Base-by-base conservation (phyloP, 2,329 filamentous ascomycete genomes). In the Diaporthe sp. region DNA sequence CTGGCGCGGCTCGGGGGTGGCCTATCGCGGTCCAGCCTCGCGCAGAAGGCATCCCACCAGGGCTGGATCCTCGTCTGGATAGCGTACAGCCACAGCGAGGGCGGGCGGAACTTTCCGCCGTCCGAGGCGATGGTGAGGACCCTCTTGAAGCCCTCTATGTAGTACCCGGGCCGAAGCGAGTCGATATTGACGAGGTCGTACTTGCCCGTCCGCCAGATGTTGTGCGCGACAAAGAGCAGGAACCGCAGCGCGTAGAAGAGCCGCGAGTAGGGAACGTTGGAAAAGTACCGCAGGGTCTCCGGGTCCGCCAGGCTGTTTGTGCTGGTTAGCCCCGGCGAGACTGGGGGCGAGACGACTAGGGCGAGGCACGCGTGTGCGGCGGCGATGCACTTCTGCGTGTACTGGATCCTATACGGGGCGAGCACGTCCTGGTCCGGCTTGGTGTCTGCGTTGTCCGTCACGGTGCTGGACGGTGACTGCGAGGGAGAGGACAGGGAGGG, bases 81-180 rank as follows among this genome's bases (percentile, higher is more conserved):
- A 37, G 74, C 74, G 51, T 75, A 71, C 7, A 75, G 58, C 74
- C 74, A 75, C 27, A 75, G 30, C 15, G 65, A 55, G n/a, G 74
- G 63, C n/a, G 69, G 47, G n/a, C 71, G 71, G 63, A 73, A 75
- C 15, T 12, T 59, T 9, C 66, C 71, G 0, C 58, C 65, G 17
- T 51, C 50, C 10, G 74, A 68, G 22, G 58, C 71, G 17, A 51
- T 30, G 17, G 4, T 17, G 13, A 75, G 71, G 6, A 51, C 58
- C 12, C 56, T 42, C 66, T 59, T 65, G 25, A 75, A 22, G 30
- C 51, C 50, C 30, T 50, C 51, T 50, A 75, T 73, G 32, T 75
- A 75, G 12, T 56, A 50, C 3, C 70, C 71, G 2, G 72, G 27
- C 27, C 50, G 59, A 6, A 75, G 74, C 17, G 71, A 30, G 25